Base-by-base conservation (phyloP, 2,329 filamentous ascomycete species). In the Dothideomycetes sp. region DNA sequence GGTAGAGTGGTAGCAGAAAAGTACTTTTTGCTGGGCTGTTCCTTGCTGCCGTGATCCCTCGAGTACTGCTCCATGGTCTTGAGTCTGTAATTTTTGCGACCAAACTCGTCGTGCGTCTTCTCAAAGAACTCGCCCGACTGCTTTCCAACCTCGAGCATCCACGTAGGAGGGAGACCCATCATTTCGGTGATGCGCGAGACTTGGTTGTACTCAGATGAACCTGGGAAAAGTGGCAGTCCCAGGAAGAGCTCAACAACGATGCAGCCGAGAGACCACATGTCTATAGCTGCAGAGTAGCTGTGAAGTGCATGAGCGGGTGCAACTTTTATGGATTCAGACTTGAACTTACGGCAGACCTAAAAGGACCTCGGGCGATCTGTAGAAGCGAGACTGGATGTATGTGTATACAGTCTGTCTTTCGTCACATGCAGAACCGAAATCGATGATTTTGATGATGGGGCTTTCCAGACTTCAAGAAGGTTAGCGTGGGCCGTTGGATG, bases 101-200 rank as follows among this genome's bases (percentile, higher is more conserved):
- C 89, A 55, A 85, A 98, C 56, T 98, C 91, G 56, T 98, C 91
- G 47, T 80, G 77, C 11, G 72, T 71, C 64, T 95, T 95, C 62
- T 98, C 89, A 54, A 94, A 98, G 59, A 98, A 98, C 52, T 96
- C 88, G 33, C 86, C 85, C 1, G 89, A 85, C 60, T 98, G 91
- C 63, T 98, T 98, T 52, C 91, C 91, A 75, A 94, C 93, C 58
- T 98, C 91, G 41, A 98, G 75, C 91, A 98, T 98, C 91, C 91
- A 98, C 48, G 87, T 93, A 29, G 87, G 89, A 2, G 91, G 89
- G 49, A 94, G 80, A 9, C 91, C 91, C 7, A 98, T 75, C 91
- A 98, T 98, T 64, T 98, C 91, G 16, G 91, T 88, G 47, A 98
- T 98, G 38, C 91, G 75, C 19, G 89, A 89, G 14, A 98, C 88